Evolutionary conservation across 441 rosid genomes (phyloP).

Genomic region (Adansonia grandidieri): DNA sequence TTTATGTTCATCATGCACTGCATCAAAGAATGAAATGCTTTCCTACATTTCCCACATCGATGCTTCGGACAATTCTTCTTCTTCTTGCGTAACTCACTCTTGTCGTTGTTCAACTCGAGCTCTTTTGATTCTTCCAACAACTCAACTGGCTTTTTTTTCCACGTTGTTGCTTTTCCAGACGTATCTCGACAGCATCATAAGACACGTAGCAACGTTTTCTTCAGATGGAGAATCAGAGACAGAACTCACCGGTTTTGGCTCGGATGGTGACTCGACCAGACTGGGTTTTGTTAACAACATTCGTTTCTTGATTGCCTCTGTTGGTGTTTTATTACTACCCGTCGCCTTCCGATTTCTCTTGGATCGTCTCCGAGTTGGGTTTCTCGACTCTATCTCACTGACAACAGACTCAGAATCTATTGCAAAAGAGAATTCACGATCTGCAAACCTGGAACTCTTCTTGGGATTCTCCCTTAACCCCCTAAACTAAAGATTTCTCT

Average conservation of each 20-base stretch:
- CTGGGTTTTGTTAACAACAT: slow-evolving; percentile 38
- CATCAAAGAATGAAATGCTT: slow-evolving; percentile 55
- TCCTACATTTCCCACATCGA: slow-evolving; percentile 56
- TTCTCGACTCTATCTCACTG: slow-evolving; percentile 78
- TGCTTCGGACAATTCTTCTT: slow-evolving; percentile 1
- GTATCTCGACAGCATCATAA: slow-evolving; percentile 89
- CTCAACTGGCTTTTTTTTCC: slow-evolving; percentile 32
- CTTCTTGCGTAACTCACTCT: neutral
- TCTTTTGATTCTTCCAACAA: too few relatives aligned
- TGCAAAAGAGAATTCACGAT: slow-evolving; percentile 68
- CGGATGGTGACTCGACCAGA: slow-evolving; percentile 40
- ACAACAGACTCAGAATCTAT: slow-evolving; percentile 50
- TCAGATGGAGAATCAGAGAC: slow-evolving; percentile 70
- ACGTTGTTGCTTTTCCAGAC: slow-evolving; percentile 45
- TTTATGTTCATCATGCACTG: slow-evolving; percentile 48
- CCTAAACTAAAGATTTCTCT: slow-evolving; percentile 53
- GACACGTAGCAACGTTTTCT: slow-evolving; percentile 79
- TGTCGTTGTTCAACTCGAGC: too few relatives aligned
- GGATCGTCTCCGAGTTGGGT: slow-evolving; percentile 60
- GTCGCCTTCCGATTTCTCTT: slow-evolving; percentile 44
- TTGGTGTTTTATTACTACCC: slow-evolving; percentile 29
- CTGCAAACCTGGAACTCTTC: slow-evolving; percentile 66
- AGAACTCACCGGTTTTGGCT: slow-evolving; percentile 72
- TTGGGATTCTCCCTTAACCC: slow-evolving; percentile 79
- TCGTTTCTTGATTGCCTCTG: slow-evolving; percentile 38